Evolutionary conservation across 768 basidiomycete species (phyloP).

Genomic region (Mycena haematopus): DNA sequence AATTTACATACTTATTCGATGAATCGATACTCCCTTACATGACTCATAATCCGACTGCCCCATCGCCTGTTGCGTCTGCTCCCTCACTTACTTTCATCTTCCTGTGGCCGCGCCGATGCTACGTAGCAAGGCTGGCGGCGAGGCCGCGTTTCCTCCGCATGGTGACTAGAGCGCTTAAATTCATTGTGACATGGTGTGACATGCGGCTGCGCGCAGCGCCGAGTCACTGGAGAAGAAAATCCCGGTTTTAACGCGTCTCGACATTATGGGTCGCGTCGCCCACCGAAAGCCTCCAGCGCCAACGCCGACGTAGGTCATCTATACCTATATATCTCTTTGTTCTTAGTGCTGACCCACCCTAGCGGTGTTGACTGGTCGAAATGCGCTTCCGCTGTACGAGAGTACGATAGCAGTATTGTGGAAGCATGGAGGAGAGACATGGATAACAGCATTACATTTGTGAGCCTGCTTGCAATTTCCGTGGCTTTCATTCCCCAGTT

Average conservation of each 20-base stretch:
- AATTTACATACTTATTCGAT: no score
- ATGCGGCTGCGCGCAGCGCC: no score
- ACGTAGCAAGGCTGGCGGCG: no score
- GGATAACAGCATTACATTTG: slow-evolving; percentile 25
- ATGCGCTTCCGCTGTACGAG: slow-evolving; percentile 22
- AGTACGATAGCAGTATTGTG: slow-evolving; percentile 23
- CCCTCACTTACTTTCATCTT: no score
- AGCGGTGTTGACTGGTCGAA: slow-evolving; percentile 19
- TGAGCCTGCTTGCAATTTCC: slow-evolving; percentile 10
- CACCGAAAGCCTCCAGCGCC: slow-evolving; percentile 14
- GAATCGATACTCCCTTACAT: no score
- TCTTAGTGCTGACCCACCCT: slow-evolving; percentile 1
- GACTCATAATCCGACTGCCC: no score
- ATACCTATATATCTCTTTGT: not conserved
- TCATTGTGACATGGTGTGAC: no score
- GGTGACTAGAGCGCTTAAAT: no score
- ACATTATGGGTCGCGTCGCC: slow-evolving; percentile 18
- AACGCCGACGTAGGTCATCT: slow-evolving; percentile 14
- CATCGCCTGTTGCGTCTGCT: no score
- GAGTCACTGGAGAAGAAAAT: no score
- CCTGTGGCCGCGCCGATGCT: no score
- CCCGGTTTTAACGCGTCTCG: slow-evolving; percentile 2
- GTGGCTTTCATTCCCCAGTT: slow-evolving; percentile 1
- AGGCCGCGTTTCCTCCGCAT: no score
- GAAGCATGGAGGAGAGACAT: slow-evolving; percentile 20